Evolutionary conservation across 2,329 filamentous ascomycete species (phyloP).

Genomic region (Cladophialophora yegresii): DNA sequence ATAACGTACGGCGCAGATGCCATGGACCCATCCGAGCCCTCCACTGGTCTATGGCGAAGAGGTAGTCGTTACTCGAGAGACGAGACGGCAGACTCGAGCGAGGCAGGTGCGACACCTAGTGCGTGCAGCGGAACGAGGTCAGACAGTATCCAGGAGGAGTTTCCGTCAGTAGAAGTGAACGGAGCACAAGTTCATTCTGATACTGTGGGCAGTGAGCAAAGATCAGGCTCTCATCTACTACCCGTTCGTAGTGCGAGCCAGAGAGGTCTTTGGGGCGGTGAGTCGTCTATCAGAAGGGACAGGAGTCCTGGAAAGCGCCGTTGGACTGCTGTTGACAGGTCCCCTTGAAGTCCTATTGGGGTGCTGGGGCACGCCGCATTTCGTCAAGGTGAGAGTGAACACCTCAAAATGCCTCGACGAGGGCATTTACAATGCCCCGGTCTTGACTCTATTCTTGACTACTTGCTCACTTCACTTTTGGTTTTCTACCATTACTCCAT

Average conservation of each 20-base stretch:
- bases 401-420: neutral
- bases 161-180: conserved; percentile 1
- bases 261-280: conserved; percentile 33
- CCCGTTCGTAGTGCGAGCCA: conserved; percentile 32
- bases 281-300: conserved; percentile 22
- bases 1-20: conserved; percentile 23
- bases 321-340: conserved; percentile 33
- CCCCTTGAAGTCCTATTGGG: conserved; percentile 11
- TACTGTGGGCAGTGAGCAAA: neutral
- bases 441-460: neutral
- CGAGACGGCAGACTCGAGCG: conserved; percentile 29
- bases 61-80: conserved; percentile 30
- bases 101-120: conserved; percentile 23
- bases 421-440: neutral
- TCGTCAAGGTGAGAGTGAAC: conserved; percentile 1
- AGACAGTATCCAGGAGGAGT: conserved; percentile 23
- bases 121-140: conserved; percentile 9
- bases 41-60: conserved; percentile 29
- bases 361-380: neutral
- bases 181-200: neutral
- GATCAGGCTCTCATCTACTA: conserved; percentile 10
- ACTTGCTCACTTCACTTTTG: neutral
- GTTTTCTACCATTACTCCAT: neutral
- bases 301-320: conserved; percentile 33
- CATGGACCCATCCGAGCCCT: conserved; percentile 8